Evolutionary conservation across 495 filamentous ascomycete genomes (phyloP), one percentile per base, ranked within the genome.

Genomic region (Echria macrotheca): DNA sequence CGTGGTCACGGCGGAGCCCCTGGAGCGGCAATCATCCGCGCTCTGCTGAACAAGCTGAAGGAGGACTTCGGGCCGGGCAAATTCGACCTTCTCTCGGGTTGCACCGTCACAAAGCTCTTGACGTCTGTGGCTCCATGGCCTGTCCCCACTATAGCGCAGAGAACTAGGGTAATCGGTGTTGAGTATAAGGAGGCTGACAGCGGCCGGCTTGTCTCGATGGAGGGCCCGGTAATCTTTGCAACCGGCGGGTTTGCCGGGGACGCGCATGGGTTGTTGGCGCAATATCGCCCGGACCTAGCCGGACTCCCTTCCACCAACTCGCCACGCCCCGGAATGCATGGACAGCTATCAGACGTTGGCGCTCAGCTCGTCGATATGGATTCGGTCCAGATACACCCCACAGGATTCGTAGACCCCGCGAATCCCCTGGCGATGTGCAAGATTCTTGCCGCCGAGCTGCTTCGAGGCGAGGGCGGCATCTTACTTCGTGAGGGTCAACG

Each of bases 361-460:
- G 80, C 77, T 3, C 55, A 57, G 19, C 59, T 80, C 21, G 61
- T 81, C 9, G 80, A 83, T 48, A 82, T 83, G 78, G 73, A 77
- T 2, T 61, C 63, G 45, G 75, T 80, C 10, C 77, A 80, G 59
- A 68, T 80, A 17, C 77, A 81, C 58, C 86, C 86, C 3, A 89
- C 86, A 2, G 83, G 84, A 42, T 80, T 90, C 39, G 74, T 89
- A 3, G 85, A 89, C 60, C 82, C 85, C 17, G 78, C 58, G 7
- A 53, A 59, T 33, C 58, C 66, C 3, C 10, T 25, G 1, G 51
- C 58, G 5, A 50, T 57, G 26, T 63, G 78, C 25, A 81, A 82
- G 59, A 77, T 83, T 54, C 69, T 82, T n/a, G 78, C 80, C 0
- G 79, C 80, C 0, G 80, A 83, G 59, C 66, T 79, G 38, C 57